phyloP scores from a whole-genome alignment of 2,329 filamentous ascomycete genomes.

The Arthrobotrys sphaeroides region DNA sequence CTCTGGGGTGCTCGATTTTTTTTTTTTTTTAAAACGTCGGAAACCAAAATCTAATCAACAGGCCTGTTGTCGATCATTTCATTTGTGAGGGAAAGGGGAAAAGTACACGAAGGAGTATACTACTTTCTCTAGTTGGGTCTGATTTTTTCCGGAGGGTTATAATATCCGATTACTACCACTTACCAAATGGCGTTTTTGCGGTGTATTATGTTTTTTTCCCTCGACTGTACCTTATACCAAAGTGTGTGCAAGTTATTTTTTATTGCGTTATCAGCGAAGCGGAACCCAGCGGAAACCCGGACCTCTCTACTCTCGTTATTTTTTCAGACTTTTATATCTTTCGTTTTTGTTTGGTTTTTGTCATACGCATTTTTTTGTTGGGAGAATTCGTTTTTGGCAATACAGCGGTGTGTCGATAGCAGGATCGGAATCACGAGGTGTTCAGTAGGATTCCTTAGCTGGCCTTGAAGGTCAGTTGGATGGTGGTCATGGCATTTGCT shows the following conservation, averaged over 20 bases:
- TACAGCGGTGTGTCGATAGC: background rate
- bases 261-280: background rate
- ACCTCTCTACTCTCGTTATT: conserved; percentile 31
- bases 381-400: conserved; percentile 11
- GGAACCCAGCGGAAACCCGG: conserved; percentile 14
- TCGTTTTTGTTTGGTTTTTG: background rate
- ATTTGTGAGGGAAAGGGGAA: conserved; percentile 6
- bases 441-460: background rate
- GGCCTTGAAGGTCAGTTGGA: conserved; percentile 36
- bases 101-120: conserved; percentile 7
- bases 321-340: background rate
- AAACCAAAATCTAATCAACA: conserved; percentile 50
- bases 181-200: conserved; percentile 27
- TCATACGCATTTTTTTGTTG: conserved; percentile 21
- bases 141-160: conserved; percentile 14
- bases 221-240: conserved; percentile 28
- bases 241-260: conserved; percentile 8
- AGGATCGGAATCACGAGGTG: conserved; percentile 27
- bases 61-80: conserved; percentile 54
- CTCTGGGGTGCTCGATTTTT: background rate
- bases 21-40: conserved; percentile 50
- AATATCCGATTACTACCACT: conserved; percentile 13
- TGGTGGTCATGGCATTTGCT: conserved; percentile 12
- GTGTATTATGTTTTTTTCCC: conserved; percentile 13
- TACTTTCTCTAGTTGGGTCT: background rate